Evolutionary conservation across 2,329 filamentous ascomycete genomes (phyloP).

Genomic region (Didymella pomorum): DNA sequence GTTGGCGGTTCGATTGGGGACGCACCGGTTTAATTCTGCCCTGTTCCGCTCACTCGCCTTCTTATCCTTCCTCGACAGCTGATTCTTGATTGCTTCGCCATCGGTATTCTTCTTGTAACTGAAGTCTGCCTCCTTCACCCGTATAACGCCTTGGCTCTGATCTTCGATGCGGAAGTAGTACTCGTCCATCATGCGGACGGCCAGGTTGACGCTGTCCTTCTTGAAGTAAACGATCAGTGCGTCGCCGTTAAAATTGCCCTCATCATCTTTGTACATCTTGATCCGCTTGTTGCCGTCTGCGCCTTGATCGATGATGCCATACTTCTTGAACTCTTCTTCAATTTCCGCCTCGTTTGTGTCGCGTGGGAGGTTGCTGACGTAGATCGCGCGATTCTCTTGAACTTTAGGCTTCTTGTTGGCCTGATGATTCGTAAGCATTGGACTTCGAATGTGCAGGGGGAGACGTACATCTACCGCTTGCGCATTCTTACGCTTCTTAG

Average conservation of each 20-base stretch:
- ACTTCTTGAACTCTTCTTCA: conserved; percentile 83
- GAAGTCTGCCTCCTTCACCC: conserved; percentile 82
- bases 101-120: conserved; percentile 92
- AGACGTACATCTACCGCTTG: conserved; percentile 32
- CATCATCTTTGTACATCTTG: conserved; percentile 86
- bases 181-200: conserved; percentile 81
- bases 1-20: neutral
- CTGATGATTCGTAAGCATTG: conserved; percentile 33
- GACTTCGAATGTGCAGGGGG: neutral
- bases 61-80: conserved; percentile 71
- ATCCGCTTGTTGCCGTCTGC: conserved; percentile 87
- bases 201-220: conserved; percentile 87
- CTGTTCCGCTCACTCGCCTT: conserved; percentile 91
- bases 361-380: conserved; percentile 84
- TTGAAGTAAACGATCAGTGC: conserved; percentile 94
- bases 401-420: conserved; percentile 42
- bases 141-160: conserved; percentile 64
- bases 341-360: conserved; percentile 85
- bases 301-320: conserved; percentile 91
- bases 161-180: conserved; percentile 76
- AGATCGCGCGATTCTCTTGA: conserved; percentile 84
- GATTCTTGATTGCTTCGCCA: conserved; percentile 55
- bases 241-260: conserved; percentile 90
- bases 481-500: conserved; percentile 39
- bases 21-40: conserved; percentile 77